Evolutionary conservation across 2,329 filamentous ascomycete genomes (phyloP), one percentile per base, ranked within the genome.

Genomic region (Colletotrichum sp.): DNA sequence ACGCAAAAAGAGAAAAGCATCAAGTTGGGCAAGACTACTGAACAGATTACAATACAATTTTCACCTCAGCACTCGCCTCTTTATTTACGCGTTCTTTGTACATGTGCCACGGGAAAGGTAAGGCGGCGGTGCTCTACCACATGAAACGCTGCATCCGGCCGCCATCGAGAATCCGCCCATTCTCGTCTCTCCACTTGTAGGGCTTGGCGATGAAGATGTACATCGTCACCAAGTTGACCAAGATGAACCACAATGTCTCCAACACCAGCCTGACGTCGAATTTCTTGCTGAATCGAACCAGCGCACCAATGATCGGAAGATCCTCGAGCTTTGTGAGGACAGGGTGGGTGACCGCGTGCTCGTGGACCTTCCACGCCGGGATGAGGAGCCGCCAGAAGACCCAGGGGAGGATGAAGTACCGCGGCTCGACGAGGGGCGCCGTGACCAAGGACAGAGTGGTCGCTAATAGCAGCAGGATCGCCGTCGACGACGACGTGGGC

Each of bases 401-500:
- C 95, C 96, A 99, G 0, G 96, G 96, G 15, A 98, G 89, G 82
- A 99, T 98, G 84, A 98, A 98, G 84, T 99, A 99, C 16, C 97
- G 92, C 16, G 97, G 97, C 84, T 99, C 97, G 12, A 99, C 96
- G 1, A 99, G 90, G 0, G 97, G 96, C 0, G 97, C 96, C 1
- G 95, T 97, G 71, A 98, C 86, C 15, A 99, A 90, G 1, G 95
- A 96, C 5, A 98, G 88, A 0, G 93, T 82, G 0, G 96, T 96
- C 0, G 96, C 90, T 6, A 92, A 85, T 9, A 98, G 83, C 77
- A 91, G 89, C 28, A 93, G 85, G 32, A 93, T 82, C 2, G 86
- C 86, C 3, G 89, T 91, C 0, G 91, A 92, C 0, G 89, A 88
- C 3, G 84, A 80, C 0, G 86, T 84, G 2, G 85, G 79, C 2